These are phyloP conservation scores for Pseudocercospora fijiensis DNA, from an alignment of 2,329 filamentous ascomycete genomes.

Conservation along the genomic window DNA sequence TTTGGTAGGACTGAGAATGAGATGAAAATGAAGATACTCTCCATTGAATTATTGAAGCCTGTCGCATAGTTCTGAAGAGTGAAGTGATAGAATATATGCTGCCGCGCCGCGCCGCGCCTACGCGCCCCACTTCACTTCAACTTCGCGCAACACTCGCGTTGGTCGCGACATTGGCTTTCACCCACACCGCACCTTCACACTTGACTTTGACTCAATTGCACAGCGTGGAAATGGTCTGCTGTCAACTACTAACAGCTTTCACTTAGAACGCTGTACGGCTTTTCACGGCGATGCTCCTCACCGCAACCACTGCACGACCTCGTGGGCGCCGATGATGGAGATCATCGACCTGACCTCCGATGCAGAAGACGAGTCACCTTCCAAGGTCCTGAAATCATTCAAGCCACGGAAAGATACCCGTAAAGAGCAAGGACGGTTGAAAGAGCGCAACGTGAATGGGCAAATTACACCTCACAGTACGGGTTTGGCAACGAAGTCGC, in stretches of 20 bases:
- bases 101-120: too few species aligned
- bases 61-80: background rate
- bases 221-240: background rate
- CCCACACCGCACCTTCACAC: background rate
- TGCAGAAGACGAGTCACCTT: conserved; percentile 14
- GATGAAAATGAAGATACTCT: background rate
- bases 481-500: background rate
- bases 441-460: background rate
- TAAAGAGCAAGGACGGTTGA: background rate
- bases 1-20: background rate
- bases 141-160: background rate
- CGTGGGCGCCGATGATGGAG: conserved; percentile 7
- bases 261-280: background rate
- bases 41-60: background rate
- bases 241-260: background rate
- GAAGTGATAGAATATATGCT: background rate
- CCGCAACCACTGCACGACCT: background rate
- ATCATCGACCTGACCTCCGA: conserved; percentile 16
- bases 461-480: background rate
- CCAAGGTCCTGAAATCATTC: conserved; percentile 12
- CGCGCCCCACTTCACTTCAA: background rate
- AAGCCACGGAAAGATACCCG: conserved; percentile 4
- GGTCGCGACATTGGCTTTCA: background rate
- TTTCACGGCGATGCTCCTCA: background rate
- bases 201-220: background rate